Evolutionary conservation across 345 rosid genomes (phyloP), one percentile per base, ranked within the genome.

Genomic region (Gossypium arboreum): DNA sequence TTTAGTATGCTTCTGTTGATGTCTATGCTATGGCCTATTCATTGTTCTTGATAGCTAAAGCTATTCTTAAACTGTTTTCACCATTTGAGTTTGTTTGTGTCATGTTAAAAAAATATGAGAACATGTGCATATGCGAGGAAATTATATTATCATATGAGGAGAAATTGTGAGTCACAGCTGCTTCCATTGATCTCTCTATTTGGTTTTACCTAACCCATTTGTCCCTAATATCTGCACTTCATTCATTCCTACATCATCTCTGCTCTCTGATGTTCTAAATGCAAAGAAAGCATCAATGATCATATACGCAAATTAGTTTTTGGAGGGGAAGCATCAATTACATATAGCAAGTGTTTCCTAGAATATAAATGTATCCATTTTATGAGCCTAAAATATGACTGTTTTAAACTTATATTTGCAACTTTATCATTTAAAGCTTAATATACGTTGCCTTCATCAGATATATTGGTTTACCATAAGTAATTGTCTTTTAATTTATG

Each of bases 401-500:
- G 73, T 4, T 50, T 48, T 66, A 18, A 66, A 45, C 10, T 45
- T 66, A 39, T 48, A 48, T 24, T 17, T 69, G 60, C 60, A 27
- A 69, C 58, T 12, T 69, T 69, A 27, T 69, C 60, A 51, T 51
- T 20, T 25, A 25, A 51, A 70, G 60, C 45, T 51, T 29, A 52
- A 17, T 3, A 17, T 70, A 27, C 11, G 12, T 22, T 4, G 57
- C n/a, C 47, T 27, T 29, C 9, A n/a, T 29, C 27, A 51, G 5
- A 52, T 70, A 27, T 29, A 12, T 29, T 29, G 45, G 29, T 70
- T 24, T 50, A 55, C 45, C 41, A 64, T 51, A 66, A 57, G 52
- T 76, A 76, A 68, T 50, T 58, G 11, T 39, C 11, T 27, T 73
- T 57, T 52, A 25, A 68, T 24, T 79, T 78, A 57, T 78, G 68